Evolutionary conservation across 441 rosid genomes (phyloP), one percentile per base, ranked within the genome.

Genomic region (Populus hybrid): DNA sequence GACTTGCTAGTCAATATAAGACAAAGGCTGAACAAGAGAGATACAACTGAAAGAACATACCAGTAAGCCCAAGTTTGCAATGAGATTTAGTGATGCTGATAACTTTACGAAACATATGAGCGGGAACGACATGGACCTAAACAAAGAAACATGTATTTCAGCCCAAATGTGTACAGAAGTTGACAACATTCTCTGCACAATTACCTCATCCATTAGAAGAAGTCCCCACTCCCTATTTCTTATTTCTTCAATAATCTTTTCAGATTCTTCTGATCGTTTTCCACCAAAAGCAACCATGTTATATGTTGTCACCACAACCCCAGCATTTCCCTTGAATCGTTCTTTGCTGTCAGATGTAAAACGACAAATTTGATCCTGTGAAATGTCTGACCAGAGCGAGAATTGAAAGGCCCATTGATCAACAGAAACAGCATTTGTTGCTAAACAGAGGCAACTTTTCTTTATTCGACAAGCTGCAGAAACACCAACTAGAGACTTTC

Each of bases 281-380:
- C 98, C 99, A 78, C 99, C 95, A 87, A 95, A 95, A 73, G 99
- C 99, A 88, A 95, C 91, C 99, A 91, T 95, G 80, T 92, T 95
- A 81, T 94, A 95, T 66, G 99, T 95, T 74, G 99, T 91, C 75
- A 95, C 98, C 84, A 92, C 95, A 73, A 95, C 97, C 80, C 95
- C 98, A 73, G 98, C 95, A 89, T 91, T 94, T 67, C 99, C 99
- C 73, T 92, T 97, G 79, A 95, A 92, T 78, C 95, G 81, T 85
- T 95, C 99, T 86, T 95, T 95, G 86, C 96, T 94, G 80, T 95
- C 97, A 75, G 99, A 95, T 78, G 99, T 95, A 81, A 95, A 92
- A 78, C 97, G 94, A 23, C 97, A 90, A 79, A 92, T 95, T 75
- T 95, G 93, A 67, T 91, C 97, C 74, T 95, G 95, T 79, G 87